These are phyloP conservation scores for Strobilomyces dryophilus DNA, from an alignment of 768 basidiomycete species.

Conservation along the genomic window DNA sequence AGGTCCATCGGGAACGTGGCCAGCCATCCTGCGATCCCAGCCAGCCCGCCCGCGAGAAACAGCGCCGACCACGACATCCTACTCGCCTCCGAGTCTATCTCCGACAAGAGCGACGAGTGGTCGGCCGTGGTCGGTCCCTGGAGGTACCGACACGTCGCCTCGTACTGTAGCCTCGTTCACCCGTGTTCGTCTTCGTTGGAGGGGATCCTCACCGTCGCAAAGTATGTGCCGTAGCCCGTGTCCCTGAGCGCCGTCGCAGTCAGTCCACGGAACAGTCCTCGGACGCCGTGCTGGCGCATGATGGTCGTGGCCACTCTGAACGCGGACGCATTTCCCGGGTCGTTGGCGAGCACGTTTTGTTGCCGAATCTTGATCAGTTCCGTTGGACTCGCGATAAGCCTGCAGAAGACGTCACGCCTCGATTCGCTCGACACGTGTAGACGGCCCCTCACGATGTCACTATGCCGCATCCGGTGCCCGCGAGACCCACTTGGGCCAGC, in stretches of 20 bases:
- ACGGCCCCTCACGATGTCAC: constrained; percentile 60
- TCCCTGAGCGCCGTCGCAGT: constrained; percentile 73
- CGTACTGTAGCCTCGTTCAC: constrained; percentile 43
- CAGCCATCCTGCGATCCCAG: constrained; percentile 75
- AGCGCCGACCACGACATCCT: constrained; percentile 51
- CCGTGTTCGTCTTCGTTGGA: not conserved
- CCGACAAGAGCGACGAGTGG: constrained; percentile 37
- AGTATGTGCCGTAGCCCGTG: constrained; percentile 83
- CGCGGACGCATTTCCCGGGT: constrained; percentile 40
- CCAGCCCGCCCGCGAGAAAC: constrained; percentile 70
- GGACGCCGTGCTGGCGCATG: constrained; percentile 49
- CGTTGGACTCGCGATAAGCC: constrained; percentile 75
- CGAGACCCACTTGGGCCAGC: constrained; percentile 67
- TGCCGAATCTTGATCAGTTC: constrained; percentile 89
- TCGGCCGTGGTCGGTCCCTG: constrained; percentile 21
- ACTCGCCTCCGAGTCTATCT: constrained; percentile 36
- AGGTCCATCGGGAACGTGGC: constrained; percentile 87
- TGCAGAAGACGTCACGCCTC: constrained; percentile 21
- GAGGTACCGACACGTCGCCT: constrained; percentile 56
- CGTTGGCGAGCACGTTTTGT: constrained; percentile 45
- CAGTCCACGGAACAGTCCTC: constrained; percentile 75
- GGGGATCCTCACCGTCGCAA: constrained; percentile 55
- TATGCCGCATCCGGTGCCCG: constrained; percentile 78
- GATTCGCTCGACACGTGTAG: not conserved
- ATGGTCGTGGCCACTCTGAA: constrained; percentile 54